Evolutionary conservation across 2,329 filamentous ascomycete genomes (phyloP).

Genomic region (Cytospora leucostoma): DNA sequence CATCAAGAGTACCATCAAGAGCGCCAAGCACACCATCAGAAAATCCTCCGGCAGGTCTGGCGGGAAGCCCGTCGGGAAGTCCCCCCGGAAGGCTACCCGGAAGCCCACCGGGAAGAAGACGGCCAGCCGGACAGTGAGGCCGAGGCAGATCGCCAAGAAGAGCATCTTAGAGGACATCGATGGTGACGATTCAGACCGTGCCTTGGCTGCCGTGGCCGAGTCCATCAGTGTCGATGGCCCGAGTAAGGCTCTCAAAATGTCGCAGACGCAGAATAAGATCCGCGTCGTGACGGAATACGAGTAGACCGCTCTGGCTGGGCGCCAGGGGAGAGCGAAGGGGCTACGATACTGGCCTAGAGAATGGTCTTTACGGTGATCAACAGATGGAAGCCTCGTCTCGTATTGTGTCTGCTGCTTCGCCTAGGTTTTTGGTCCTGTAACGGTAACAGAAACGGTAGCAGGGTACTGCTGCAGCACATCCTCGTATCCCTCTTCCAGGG

Average conservation of each 20-base stretch:
- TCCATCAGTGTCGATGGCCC: slow-evolving; percentile 27
- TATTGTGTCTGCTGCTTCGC: background rate
- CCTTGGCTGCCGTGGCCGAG: slow-evolving; percentile 7
- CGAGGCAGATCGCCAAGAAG: slow-evolving; percentile 22
- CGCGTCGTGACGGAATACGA: slow-evolving; percentile 14
- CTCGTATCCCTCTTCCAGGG: background rate
- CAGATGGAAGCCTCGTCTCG: background rate
- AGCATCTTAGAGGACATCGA: slow-evolving; percentile 22
- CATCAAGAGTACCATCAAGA: slow-evolving; percentile 13
- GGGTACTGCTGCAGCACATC: background rate
- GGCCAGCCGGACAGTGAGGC: background rate
- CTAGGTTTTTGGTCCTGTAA: background rate
- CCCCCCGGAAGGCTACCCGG: background rate
- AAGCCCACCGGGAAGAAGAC: slow-evolving; percentile 3
- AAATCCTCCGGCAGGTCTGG: slow-evolving; percentile 14
- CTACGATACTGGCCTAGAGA: no score
- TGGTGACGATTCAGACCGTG: slow-evolving; percentile 1
- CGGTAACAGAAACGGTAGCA: background rate
- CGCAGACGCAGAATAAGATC: slow-evolving; percentile 23
- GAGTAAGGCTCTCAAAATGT: slow-evolving; percentile 19
- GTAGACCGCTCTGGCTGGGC: slow-evolving; percentile 6
- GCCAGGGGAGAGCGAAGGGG: background rate
- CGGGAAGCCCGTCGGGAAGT: background rate
- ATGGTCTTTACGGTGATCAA: background rate
- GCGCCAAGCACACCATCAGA: slow-evolving; percentile 15